These are phyloP conservation scores for Beauveria caledonica DNA, from an alignment of 2,329 filamentous ascomycete species.

Conservation along the genomic window DNA sequence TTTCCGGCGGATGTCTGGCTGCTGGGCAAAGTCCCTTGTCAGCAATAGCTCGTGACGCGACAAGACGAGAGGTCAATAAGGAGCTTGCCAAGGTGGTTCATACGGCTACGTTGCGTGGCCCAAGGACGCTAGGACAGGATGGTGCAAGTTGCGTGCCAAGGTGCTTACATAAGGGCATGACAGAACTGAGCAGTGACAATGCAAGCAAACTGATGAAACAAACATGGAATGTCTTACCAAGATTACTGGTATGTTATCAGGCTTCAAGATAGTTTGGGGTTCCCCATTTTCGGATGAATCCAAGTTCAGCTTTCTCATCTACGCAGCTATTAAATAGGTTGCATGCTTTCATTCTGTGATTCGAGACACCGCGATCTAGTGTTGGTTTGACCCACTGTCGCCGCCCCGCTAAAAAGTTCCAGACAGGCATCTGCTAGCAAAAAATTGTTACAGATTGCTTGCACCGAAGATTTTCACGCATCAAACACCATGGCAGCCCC, in stretches of 20 bases:
- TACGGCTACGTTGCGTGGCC: neutral
- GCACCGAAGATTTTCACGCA: neutral
- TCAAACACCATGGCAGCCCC: constrained; percentile 37
- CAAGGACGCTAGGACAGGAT: neutral
- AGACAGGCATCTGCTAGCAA: neutral
- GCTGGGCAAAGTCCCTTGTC: neutral
- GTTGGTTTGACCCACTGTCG: neutral
- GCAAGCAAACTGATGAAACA: neutral
- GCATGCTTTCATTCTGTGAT: neutral
- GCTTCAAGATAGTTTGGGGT: too few species aligned
- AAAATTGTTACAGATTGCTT: constrained; percentile 6
- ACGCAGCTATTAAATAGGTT: neutral
- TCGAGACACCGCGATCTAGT: neutral
- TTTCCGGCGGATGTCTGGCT: neutral
- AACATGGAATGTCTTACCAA: neutral
- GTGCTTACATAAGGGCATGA: constrained; percentile 2
- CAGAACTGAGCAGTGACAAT: neutral
- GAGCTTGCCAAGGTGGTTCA: constrained; percentile 1
- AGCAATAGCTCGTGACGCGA: neutral
- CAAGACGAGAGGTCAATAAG: neutral
- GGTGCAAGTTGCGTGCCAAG: neutral
- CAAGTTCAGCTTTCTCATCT: neutral
- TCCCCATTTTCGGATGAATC: too few species aligned
- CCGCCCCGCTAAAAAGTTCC: constrained; percentile 18
- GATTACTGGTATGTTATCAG: too few species aligned